Percentiles rank a stretch among this genome's conserved stretches.
phyloP scores from a whole-genome alignment of 2,329 filamentous ascomycete genomes.

The Conoideocrella luteorostrata region DNA sequence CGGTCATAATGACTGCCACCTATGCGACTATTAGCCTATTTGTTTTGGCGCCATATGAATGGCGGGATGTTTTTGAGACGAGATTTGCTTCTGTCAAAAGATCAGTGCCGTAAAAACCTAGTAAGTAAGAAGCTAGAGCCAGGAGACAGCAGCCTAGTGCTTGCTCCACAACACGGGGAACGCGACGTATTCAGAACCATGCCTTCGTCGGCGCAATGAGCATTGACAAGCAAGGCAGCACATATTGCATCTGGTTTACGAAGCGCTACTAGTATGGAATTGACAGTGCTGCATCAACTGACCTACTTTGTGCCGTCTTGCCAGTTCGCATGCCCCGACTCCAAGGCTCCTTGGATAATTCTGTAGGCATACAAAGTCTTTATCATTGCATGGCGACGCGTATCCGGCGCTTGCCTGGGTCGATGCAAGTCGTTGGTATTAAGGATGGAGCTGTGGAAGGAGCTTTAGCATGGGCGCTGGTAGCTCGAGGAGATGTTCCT shows the following conservation, averaged over 20 bases:
- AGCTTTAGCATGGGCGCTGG: conserved; percentile 27
- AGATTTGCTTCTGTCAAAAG: too few relatives aligned
- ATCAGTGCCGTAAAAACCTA: too few relatives aligned
- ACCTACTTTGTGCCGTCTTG: conserved; percentile 23
- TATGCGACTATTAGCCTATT: too few relatives aligned
- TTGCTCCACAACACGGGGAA: not conserved
- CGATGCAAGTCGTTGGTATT: conserved; percentile 25
- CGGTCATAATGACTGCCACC: too few relatives aligned
- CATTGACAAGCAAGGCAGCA: not conserved
- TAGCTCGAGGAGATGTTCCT: conserved; percentile 26
- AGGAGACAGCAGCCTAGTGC: not conserved
- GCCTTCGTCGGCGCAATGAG: not conserved
- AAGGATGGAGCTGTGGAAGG: conserved; percentile 23
- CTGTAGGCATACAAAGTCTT: conserved; percentile 35
- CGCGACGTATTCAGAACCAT: not conserved
- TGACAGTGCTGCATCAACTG: conserved; percentile 23
- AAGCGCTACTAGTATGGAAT: not conserved
- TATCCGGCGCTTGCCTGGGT: conserved; percentile 22
- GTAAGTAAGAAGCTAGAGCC: not conserved
- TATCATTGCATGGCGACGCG: conserved; percentile 33
- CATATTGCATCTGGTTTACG: not conserved
- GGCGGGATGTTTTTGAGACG: too few relatives aligned
- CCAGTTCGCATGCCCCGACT: conserved; percentile 23
- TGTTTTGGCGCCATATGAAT: too few relatives aligned
- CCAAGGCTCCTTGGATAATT: conserved; percentile 32